Conservation (phyloP, 208 protist genomes). For the Acanthamoeba healyi region DNA sequence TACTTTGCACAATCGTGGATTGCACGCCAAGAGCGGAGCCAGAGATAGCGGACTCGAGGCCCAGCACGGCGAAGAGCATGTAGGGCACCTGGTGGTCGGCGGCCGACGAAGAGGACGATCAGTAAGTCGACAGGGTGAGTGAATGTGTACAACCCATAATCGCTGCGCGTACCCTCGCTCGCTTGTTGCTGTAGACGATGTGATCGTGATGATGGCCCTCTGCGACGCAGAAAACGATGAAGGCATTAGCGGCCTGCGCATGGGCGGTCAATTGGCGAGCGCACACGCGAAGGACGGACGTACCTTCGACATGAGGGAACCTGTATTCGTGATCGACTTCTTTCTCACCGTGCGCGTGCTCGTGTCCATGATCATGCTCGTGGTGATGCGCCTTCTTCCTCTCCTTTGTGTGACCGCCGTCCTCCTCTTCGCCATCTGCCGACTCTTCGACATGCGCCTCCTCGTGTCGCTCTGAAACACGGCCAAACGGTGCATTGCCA, state of each 20-base stretch:
- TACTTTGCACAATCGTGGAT: not conserved
- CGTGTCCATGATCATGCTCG: not conserved
- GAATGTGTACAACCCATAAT: no score
- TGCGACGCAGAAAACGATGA: no score
- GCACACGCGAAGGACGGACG: no score
- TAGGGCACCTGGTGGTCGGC: constrained; percentile 18
- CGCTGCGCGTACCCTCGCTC: no score
- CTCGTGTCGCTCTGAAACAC: no score
- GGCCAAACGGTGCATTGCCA: no score
- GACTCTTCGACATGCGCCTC: not conserved
- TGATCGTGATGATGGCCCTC: not conserved
- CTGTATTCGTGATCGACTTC: not conserved
- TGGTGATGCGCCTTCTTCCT: not conserved
- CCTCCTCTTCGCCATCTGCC: not conserved
- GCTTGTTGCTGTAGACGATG: not conserved
- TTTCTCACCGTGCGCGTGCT: not conserved
- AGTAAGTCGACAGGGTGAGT: no score
- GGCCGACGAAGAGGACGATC: no score
- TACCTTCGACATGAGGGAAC: not conserved
- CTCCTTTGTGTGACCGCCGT: not conserved
- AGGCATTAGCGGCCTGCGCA: no score
- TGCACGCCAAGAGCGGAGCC: not conserved
- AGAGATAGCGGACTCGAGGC: not conserved
- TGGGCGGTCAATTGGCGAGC: no score
- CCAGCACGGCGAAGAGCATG: not conserved